A percentile compares a stretch with the other conserved stretches of the same genome.
Evolutionary conservation across 352 stramenopile genomes (phyloP).

Genomic region (Hyaloperonospora brassicae): DNA sequence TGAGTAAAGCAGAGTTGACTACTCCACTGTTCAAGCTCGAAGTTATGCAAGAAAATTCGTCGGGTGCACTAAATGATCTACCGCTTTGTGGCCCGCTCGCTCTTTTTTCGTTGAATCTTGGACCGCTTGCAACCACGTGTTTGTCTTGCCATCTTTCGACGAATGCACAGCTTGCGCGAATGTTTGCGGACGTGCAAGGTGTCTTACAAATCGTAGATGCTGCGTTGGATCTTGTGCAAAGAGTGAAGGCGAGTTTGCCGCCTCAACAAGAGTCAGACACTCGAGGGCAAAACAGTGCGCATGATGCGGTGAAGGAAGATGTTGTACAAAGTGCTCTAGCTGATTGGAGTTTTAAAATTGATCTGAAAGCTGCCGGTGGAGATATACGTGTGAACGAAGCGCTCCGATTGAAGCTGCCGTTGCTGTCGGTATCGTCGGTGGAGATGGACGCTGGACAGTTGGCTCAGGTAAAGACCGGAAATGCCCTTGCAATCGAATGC

Average conservation of each 20-base stretch:
- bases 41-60: constrained; percentile 24
- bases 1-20: not conserved
- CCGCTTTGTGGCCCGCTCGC: constrained; percentile 16
- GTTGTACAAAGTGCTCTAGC: constrained; percentile 8
- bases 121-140: constrained; percentile 8
- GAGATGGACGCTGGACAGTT: constrained; percentile 7
- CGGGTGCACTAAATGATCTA: constrained; percentile 15
- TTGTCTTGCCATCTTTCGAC: constrained; percentile 15
- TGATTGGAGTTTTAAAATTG: constrained; percentile 21
- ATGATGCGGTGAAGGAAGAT: not conserved
- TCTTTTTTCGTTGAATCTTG: constrained; percentile 22
- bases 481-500: constrained; percentile 15
- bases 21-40: constrained; percentile 17
- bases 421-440: constrained; percentile 19
- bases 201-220: constrained; percentile 8
- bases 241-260: constrained; percentile 8
- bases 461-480: constrained; percentile 11
- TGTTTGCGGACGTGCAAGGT: constrained; percentile 19
- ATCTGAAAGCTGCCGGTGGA: constrained; percentile 21
- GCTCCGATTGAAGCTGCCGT: constrained; percentile 18
- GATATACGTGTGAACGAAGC: constrained; percentile 25
- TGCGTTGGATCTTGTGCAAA: constrained; percentile 10
- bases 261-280: constrained; percentile 1
- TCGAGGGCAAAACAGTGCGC: not conserved
- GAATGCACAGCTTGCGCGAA: constrained; percentile 9